phyloP scores from a whole-genome alignment of 1,284 basidiomycete species.

The Trametes hirsuta region DNA sequence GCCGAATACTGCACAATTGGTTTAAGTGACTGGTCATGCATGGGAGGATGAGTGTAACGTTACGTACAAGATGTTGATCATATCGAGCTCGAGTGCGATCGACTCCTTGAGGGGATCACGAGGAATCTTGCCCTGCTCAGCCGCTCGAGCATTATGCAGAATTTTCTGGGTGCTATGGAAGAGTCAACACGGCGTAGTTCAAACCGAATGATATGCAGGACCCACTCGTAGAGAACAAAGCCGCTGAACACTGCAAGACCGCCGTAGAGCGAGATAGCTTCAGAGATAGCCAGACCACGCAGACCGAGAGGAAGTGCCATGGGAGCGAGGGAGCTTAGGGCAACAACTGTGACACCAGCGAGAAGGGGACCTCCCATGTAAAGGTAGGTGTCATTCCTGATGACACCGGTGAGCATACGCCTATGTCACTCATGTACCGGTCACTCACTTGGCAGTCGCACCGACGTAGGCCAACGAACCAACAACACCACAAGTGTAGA shows the following conservation, averaged over 20 bases:
- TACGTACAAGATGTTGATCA: constrained; percentile 85
- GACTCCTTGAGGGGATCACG: constrained; percentile 83
- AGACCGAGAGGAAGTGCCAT: constrained; percentile 85
- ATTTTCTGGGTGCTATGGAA: constrained; percentile 76
- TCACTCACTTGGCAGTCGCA: constrained; percentile 77
- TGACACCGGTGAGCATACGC: constrained; percentile 4
- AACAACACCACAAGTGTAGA: constrained; percentile 88
- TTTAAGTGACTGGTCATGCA: not conserved
- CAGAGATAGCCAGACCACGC: constrained; percentile 75
- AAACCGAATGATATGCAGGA: not conserved
- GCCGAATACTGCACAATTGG: constrained; percentile 58
- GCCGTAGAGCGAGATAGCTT: constrained; percentile 83
- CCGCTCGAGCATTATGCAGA: constrained; percentile 74
- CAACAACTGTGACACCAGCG: constrained; percentile 86
- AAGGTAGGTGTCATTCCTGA: constrained; percentile 81
- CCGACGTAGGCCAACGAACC: constrained; percentile 87
- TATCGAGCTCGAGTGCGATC: constrained; percentile 80
- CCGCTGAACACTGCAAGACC: constrained; percentile 88
- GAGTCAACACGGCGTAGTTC: not conserved
- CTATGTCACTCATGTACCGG: not conserved
- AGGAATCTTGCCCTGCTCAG: constrained; percentile 67
- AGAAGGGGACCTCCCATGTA: constrained; percentile 85
- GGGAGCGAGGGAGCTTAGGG: constrained; percentile 83
- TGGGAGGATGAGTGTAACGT: not conserved
- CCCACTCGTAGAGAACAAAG: constrained; percentile 85